phyloP scores from a whole-genome alignment of 2,329 filamentous ascomycete species.

The Gremmenia infestans region DNA sequence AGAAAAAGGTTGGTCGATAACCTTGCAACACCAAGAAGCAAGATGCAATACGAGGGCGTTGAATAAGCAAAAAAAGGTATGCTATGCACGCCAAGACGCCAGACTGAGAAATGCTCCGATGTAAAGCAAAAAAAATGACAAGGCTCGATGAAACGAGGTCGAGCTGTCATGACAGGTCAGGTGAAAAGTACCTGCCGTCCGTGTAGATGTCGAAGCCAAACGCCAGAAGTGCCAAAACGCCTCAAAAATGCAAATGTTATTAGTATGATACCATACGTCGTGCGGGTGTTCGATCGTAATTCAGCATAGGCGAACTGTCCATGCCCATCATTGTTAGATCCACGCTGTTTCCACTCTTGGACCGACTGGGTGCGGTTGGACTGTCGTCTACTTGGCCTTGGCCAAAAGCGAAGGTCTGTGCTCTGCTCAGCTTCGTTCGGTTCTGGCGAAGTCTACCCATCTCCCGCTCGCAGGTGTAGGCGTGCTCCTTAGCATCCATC shows the following conservation, averaged over 20 bases:
- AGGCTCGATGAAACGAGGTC: slow-evolving; percentile 16
- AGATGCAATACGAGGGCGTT: slow-evolving; percentile 14
- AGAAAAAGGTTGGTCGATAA: slow-evolving; percentile 14
- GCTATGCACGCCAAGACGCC: slow-evolving; percentile 28
- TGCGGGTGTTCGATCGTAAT: slow-evolving; percentile 48
- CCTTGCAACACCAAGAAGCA: slow-evolving; percentile 14
- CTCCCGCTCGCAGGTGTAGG: slow-evolving; percentile 87
- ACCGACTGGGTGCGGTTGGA: slow-evolving; percentile 43
- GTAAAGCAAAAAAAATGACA: slow-evolving; percentile 16
- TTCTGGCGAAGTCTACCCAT: slow-evolving; percentile 86
- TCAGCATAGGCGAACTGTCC: slow-evolving; percentile 35
- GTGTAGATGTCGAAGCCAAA: slow-evolving; percentile 16
- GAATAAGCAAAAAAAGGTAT: slow-evolving; percentile 26
- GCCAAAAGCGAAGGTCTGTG: slow-evolving; percentile 94
- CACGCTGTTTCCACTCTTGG: slow-evolving; percentile 15
- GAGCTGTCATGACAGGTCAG: slow-evolving; percentile 10
- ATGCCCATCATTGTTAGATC: slow-evolving; percentile 36
- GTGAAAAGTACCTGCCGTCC: slow-evolving; percentile 7
- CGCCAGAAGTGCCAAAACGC: slow-evolving; percentile 26
- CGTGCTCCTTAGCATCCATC: slow-evolving; percentile 91
- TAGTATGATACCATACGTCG: slow-evolving; percentile 63
- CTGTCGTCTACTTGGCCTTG: slow-evolving; percentile 56
- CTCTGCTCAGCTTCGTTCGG: slow-evolving; percentile 76
- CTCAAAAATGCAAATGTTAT: slow-evolving; percentile 26
- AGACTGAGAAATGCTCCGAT: slow-evolving; percentile 22